phyloP scores from a whole-genome alignment of 2,329 filamentous ascomycete species.

The Colletotrichum spaethianum region DNA sequence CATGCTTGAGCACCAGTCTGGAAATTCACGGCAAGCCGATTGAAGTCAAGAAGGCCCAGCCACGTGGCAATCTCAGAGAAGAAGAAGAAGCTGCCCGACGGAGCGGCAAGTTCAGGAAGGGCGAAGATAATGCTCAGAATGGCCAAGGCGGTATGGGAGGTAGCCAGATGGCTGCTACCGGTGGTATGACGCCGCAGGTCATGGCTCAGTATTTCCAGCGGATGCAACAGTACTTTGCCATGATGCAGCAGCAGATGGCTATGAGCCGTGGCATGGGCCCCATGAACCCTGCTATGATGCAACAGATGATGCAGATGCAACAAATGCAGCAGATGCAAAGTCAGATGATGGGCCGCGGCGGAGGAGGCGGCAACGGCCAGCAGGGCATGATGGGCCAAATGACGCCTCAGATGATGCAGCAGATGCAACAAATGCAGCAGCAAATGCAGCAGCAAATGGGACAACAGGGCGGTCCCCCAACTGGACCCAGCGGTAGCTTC shows the following conservation, averaged over 20 bases:
- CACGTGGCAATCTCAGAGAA: conserved; percentile 92
- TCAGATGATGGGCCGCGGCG: conserved; percentile 64
- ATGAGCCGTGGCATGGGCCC: conserved; percentile 80
- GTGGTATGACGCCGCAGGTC: conserved; percentile 92
- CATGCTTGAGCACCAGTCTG: conserved; percentile 85
- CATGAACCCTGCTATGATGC: conserved; percentile 84
- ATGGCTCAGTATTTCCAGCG: conserved; percentile 99
- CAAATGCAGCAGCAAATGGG: conserved; percentile 55
- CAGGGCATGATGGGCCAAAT: conserved; percentile 59
- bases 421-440: conserved; percentile 72
- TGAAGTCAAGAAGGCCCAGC: conserved; percentile 98
- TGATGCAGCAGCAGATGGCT: conserved; percentile 95
- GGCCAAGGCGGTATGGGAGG: conserved; percentile 52
- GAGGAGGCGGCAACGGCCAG: conserved; percentile 52
- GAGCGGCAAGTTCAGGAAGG: conserved; percentile 71
- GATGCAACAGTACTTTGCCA: conserved; percentile 96
- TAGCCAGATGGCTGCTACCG: conserved; percentile 59
- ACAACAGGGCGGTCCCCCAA: conserved; percentile 31
- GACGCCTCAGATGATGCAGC: conserved; percentile 71
- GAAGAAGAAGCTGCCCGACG: conserved; percentile 82
- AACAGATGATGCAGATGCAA: conserved; percentile 83
- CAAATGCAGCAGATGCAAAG: conserved; percentile 69
- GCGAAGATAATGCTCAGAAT: conserved; percentile 55
- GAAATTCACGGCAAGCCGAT: conserved; percentile 97
- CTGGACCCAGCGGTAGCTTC: conserved; percentile 45